These are phyloP conservation scores for Sporothrix pallida DNA, from an alignment of 2,329 filamentous ascomycete species.

Conservation along the genomic window DNA sequence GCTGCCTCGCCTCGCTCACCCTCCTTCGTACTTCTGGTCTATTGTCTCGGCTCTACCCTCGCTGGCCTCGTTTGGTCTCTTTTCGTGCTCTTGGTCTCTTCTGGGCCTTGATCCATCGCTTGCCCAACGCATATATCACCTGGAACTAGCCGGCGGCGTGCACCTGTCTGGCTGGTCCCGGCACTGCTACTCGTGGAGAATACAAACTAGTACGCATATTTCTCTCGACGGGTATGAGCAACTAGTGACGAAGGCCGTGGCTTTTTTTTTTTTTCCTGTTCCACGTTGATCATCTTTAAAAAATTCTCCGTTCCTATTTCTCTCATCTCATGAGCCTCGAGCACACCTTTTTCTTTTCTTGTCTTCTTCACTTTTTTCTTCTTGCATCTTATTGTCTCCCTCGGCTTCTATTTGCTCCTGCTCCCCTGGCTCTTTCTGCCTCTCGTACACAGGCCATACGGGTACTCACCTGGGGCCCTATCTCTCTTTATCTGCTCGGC, in stretches of 20 bases:
- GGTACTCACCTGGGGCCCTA: background rate
- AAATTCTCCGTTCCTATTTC: background rate
- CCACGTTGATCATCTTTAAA: background rate
- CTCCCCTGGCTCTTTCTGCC: background rate
- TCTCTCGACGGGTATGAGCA: background rate
- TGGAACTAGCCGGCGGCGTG: background rate
- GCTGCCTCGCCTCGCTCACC: background rate
- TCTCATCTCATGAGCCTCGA: background rate
- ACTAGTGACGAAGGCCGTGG: conserved; percentile 3
- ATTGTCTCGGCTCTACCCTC: background rate
- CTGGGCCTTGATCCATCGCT: background rate
- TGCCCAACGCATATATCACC: background rate
- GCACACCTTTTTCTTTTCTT: background rate
- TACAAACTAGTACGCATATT: background rate
- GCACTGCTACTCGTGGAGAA: background rate
- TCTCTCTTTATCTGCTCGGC: background rate
- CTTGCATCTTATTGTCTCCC: no score
- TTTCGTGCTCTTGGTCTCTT: no score
- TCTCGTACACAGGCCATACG: background rate
- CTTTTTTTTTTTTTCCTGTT: background rate
- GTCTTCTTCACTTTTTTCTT: background rate
- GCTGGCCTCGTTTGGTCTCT: no score
- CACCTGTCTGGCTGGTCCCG: conserved; percentile 24
- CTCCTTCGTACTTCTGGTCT: no score
- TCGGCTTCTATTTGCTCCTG: conserved; percentile 4